These are phyloP conservation scores for Bipolaris sorokiniana DNA, from an alignment of 2,329 filamentous ascomycete species.

Conservation along the genomic window DNA sequence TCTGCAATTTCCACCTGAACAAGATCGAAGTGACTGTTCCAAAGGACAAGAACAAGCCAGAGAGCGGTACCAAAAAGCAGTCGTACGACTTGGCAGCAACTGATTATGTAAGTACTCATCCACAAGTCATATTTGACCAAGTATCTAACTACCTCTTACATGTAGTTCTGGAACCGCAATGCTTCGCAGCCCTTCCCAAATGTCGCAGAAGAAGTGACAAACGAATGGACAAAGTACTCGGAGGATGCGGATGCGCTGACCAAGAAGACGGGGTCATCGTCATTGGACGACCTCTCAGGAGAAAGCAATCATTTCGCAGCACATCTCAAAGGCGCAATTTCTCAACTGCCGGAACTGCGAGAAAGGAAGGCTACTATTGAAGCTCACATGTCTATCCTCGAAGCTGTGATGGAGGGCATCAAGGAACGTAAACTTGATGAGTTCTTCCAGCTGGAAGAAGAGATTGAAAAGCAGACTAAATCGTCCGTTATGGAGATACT, in stretches of 20 bases:
- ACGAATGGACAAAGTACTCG: constrained; percentile 91
- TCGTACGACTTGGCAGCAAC: constrained; percentile 86
- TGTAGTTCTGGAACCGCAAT: constrained; percentile 86
- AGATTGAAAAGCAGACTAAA: constrained; percentile 85
- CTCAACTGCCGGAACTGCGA: constrained; percentile 84
- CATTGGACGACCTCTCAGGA: constrained; percentile 89
- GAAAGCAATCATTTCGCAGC: constrained; percentile 88
- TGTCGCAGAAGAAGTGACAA: constrained; percentile 89
- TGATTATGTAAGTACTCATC: constrained; percentile 65
- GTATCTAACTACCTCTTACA: not conserved
- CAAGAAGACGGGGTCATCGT: constrained; percentile 90
- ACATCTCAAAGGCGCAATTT: constrained; percentile 95
- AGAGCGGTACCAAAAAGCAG: constrained; percentile 80
- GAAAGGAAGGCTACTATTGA: constrained; percentile 81
- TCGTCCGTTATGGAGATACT: constrained; percentile 74
- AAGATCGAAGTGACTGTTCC: constrained; percentile 90
- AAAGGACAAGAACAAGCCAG: constrained; percentile 75
- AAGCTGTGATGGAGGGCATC: constrained; percentile 44
- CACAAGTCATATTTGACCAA: not conserved
- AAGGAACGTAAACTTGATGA: constrained; percentile 84
- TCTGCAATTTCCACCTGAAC: constrained; percentile 79
- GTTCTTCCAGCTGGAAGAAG: constrained; percentile 94
- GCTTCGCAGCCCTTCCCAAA: constrained; percentile 60
- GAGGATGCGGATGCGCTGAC: constrained; percentile 94
- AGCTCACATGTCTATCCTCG: constrained; percentile 94